These are phyloP conservation scores for Drechslerella dactyloides DNA, from an alignment of 2,329 filamentous ascomycete genomes.

Conservation along the genomic window DNA sequence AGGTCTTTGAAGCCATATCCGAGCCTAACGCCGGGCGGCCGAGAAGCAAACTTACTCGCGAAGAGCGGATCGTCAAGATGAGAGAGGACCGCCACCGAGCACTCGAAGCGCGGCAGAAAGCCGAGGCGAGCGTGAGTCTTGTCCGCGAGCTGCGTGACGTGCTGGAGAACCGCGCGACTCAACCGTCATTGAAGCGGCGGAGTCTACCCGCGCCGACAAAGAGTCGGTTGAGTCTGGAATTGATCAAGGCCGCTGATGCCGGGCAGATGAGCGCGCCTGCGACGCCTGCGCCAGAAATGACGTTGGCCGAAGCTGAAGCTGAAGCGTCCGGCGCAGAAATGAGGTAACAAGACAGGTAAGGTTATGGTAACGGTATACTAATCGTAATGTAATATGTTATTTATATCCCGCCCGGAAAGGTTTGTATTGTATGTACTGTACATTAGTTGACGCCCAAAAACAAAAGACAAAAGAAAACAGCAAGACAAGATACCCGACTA, in stretches of 20 bases:
- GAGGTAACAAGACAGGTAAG: background rate
- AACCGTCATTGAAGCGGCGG: conserved; percentile 51
- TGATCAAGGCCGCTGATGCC: conserved; percentile 40
- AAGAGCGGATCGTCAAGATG: conserved; percentile 86
- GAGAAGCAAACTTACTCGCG: conserved; percentile 74
- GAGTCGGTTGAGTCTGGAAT: conserved; percentile 41
- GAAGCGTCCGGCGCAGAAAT: background rate
- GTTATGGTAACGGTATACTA: background rate
- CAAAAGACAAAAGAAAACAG: conserved; percentile 20
- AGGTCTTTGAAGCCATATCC: conserved; percentile 91
- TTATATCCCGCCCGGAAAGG: too few relatives aligned
- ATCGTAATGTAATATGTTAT: too few relatives aligned
- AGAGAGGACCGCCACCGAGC: conserved; percentile 82
- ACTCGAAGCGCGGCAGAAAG: conserved; percentile 72
- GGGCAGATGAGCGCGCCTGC: conserved; percentile 32
- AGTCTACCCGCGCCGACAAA: conserved; percentile 31
- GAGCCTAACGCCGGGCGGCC: conserved; percentile 67
- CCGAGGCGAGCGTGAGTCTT: conserved; percentile 86
- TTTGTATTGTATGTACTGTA: too few relatives aligned
- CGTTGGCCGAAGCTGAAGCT: conserved; percentile 29
- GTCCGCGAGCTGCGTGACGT: conserved; percentile 85
- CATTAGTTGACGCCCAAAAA: background rate
- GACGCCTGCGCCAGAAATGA: conserved; percentile 26
- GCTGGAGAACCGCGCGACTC: conserved; percentile 70
- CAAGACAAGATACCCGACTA: conserved; percentile 36